Percentiles rank a stretch among this genome's conserved stretches.
Conservation (phyloP, 768 basidiomycete genomes). For the Tylopilus vinaceipallidus region DNA sequence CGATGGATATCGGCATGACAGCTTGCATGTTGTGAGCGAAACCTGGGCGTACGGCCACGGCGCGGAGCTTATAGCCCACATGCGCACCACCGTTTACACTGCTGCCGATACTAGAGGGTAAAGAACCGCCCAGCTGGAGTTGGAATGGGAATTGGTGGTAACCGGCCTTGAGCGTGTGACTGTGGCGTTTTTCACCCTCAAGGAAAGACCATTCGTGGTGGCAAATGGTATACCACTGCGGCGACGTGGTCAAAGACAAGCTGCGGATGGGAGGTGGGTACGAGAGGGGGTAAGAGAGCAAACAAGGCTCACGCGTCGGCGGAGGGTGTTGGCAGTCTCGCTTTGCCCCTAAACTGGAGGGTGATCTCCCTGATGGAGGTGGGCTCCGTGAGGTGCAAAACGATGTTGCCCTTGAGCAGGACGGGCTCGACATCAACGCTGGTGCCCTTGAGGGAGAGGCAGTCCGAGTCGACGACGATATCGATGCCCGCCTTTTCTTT, state of each 20-base stretch:
- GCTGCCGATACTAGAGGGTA: conserved; percentile 76
- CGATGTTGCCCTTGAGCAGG: conserved; percentile 76
- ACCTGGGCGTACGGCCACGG: conserved; percentile 75
- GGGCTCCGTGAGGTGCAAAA: conserved; percentile 75
- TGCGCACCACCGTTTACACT: conserved; percentile 55
- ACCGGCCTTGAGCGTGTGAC: conserved; percentile 94
- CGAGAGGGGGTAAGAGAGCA: conserved; percentile 1
- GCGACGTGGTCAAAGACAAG: conserved; percentile 27
- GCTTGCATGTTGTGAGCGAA: conserved; percentile 68
- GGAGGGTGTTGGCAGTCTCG: conserved; percentile 57
- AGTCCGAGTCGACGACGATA: conserved; percentile 70
- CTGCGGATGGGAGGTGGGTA: conserved; percentile 10
- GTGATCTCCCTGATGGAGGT: conserved; percentile 84
- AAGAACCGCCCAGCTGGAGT: conserved; percentile 77
- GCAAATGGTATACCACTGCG: conserved; percentile 62
- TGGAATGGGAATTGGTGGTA: conserved; percentile 92
- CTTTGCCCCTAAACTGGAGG: conserved; percentile 83
- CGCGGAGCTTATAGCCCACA: conserved; percentile 88
- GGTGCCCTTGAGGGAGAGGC: conserved; percentile 70
- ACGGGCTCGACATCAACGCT: conserved; percentile 84
- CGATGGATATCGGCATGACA: conserved; percentile 57
- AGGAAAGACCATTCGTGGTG: conserved; percentile 93
- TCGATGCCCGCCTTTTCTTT: conserved; percentile 61
- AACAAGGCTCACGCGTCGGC: conserved; percentile 55
- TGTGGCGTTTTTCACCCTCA: conserved; percentile 72